phyloP scores from a whole-genome alignment of 805 yeast species.

The Saccharomycopsis schoenii region DNA sequence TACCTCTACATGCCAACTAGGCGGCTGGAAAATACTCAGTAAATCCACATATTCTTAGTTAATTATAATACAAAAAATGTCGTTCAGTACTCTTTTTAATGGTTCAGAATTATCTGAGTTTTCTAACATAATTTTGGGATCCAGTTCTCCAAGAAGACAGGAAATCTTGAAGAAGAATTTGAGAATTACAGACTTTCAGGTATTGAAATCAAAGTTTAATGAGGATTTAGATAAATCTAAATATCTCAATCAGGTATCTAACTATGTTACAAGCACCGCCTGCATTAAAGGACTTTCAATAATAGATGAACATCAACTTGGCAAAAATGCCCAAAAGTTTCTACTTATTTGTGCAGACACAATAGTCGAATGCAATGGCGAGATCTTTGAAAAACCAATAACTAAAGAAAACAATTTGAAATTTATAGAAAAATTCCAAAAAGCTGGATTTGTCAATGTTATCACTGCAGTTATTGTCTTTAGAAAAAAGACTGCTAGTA shows the following conservation, averaged over 20 bases:
- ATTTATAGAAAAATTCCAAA: neutral
- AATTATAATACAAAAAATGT: neutral
- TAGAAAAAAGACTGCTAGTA: slow-evolving; percentile 35
- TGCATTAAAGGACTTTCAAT: slow-evolving; percentile 58
- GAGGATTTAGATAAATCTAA: slow-evolving; percentile 60
- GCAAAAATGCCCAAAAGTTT: neutral
- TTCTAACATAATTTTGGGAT: slow-evolving; percentile 53
- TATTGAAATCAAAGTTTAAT: slow-evolving; percentile 34
- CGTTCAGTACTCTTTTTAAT: neutral
- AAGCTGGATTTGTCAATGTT: slow-evolving; percentile 5
- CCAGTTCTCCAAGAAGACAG: slow-evolving; percentile 72
- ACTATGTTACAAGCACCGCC: slow-evolving; percentile 67
- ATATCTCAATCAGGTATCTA: slow-evolving; percentile 15
- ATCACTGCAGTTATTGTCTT: slow-evolving; percentile 27
- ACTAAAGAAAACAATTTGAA: slow-evolving; percentile 28
- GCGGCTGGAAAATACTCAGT: too few relatives aligned
- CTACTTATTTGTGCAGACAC: slow-evolving; percentile 69
- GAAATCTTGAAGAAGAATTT: slow-evolving; percentile 56
- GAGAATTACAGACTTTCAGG: slow-evolving; percentile 29
- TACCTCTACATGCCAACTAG: too few relatives aligned
- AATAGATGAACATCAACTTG: slow-evolving; percentile 29
- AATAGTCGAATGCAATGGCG: slow-evolving; percentile 48
- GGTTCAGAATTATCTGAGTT: neutral
- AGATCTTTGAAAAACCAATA: slow-evolving; percentile 76
- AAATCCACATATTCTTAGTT: too few relatives aligned